Percentiles rank a stretch among this genome's conserved stretches.
These are phyloP conservation scores for Malassezia obtusa DNA, from an alignment of 1,284 basidiomycete genomes.

Conservation along the genomic window DNA sequence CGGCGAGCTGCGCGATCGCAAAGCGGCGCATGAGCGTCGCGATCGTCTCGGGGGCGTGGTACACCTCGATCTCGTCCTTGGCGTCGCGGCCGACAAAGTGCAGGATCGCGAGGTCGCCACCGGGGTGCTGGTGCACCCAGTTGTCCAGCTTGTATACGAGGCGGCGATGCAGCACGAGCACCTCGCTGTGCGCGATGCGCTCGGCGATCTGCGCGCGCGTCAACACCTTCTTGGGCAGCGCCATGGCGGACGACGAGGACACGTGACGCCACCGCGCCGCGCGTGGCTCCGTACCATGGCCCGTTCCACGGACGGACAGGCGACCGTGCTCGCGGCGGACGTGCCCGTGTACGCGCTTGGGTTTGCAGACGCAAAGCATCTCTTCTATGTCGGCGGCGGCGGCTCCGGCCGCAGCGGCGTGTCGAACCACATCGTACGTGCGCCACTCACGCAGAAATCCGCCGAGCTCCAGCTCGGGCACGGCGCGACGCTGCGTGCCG, in stretches of 20 bases:
- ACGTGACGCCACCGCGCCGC: not conserved
- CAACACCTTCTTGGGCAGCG: constrained; percentile 14
- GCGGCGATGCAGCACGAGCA: constrained; percentile 68
- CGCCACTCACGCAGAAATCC: not conserved
- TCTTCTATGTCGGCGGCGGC: constrained; percentile 43
- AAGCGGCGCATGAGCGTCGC: constrained; percentile 60
- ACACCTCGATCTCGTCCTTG: constrained; percentile 85
- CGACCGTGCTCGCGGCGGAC: constrained; percentile 25
- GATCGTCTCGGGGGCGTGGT: constrained; percentile 64
- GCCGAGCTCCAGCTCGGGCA: not conserved
- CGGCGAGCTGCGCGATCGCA: constrained; percentile 64
- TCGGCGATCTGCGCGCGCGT: constrained; percentile 34
- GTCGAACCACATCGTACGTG: constrained; percentile 34
- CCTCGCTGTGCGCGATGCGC: constrained; percentile 50
- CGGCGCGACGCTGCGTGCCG: not conserved
- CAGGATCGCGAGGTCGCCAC: constrained; percentile 75
- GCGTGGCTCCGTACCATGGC: not conserved
- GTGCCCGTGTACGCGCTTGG: constrained; percentile 42
- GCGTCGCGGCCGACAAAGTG: constrained; percentile 96
- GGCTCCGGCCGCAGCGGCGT: constrained; percentile 40
- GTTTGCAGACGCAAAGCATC: constrained; percentile 27
- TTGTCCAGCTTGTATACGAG: constrained; percentile 71
- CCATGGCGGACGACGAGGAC: not conserved
- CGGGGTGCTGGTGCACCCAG: constrained; percentile 77
- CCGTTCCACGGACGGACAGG: constrained; percentile 4